Base-by-base conservation (phyloP, 805 yeast genomes). In the Allodekkera sacchari region DNA sequence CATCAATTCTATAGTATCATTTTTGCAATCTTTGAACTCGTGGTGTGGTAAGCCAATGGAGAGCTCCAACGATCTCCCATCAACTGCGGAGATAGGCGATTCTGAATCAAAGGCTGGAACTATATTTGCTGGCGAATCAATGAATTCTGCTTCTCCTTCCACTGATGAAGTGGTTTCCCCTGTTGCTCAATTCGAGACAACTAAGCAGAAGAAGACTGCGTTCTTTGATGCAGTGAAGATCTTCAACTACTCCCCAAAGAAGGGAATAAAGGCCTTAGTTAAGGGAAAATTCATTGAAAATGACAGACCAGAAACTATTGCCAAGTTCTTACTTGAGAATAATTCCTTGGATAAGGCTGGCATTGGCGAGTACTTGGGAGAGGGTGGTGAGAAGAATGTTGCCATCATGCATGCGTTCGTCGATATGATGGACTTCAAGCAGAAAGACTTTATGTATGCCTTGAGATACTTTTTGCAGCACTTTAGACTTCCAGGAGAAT, bases 401-500 rank as follows among this genome's bases (percentile, higher is more conserved):
- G 77, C 79, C 4, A 74, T 80, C 23, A 87, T 89, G 96, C 96
- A 88, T 55, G 81, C 85, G 5, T 92, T 92, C 61, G 94, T 89
- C 18, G 95, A 88, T 50, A 61, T 68, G 41, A 78, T 92, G 77
- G 83, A 87, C 34, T 89, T 92, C 53, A 59, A 68, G 5, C 66
- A 67, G 21, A 53, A 68, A 42, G 63, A 75, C 1, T 87, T 92
- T 50, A 87, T 88, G 11, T 94, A 80, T 44, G 94, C 97, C 0
- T 63, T 92, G 62, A 71, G 98, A 43, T 64, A 61, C 11, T 85
- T 85, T 48, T 66, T 92, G 37, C 98, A 94, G 50, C 68, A 75
- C 29, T 94, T 92, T 61, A 69, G 98, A 53, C 68, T 92, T 37
- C 98, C 99, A 3, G 99, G 99, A 31, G 99, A 92, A 59, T 88